Percentiles rank a stretch among this genome's conserved stretches.
phyloP scores from a whole-genome alignment of 2,329 filamentous ascomycete species.

The Venturia nashicola region DNA sequence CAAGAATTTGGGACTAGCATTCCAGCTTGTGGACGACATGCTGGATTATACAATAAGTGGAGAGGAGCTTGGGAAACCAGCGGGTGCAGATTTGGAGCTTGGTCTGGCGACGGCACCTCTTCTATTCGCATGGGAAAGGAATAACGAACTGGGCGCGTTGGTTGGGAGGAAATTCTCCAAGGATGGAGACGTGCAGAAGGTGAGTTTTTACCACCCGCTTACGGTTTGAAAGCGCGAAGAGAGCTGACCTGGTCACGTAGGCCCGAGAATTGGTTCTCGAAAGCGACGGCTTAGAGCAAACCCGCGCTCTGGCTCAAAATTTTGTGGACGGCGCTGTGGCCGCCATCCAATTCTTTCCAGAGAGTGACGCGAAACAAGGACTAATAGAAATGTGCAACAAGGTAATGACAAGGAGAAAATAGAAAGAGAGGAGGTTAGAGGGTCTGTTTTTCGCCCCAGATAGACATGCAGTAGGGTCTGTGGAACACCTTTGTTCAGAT shows the following conservation, averaged over 20 bases:
- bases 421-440: conserved; percentile 13
- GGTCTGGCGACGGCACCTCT: conserved; percentile 88
- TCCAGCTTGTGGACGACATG: conserved; percentile 97
- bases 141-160: conserved; percentile 69
- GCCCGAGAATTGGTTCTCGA: conserved; percentile 73
- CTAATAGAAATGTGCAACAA: conserved; percentile 90
- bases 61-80: conserved; percentile 81
- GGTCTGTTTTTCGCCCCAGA: neutral
- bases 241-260: conserved; percentile 35
- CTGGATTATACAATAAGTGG: conserved; percentile 86
- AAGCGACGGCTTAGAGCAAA: conserved; percentile 85
- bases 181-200: conserved; percentile 74
- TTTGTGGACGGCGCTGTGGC: conserved; percentile 80
- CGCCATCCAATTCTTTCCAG: conserved; percentile 74
- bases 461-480: neutral
- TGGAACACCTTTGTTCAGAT: neutral
- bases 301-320: conserved; percentile 75
- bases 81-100: conserved; percentile 84
- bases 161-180: conserved; percentile 83
- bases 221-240: neutral
- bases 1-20: conserved; percentile 84
- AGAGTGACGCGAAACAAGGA: conserved; percentile 88
- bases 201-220: conserved; percentile 33
- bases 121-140: conserved; percentile 89
- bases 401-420: conserved; percentile 81